Evolutionary conservation across 163 green algal genomes (phyloP), one percentile per base, ranked within the genome.

Genomic region (Chlamydomonas reinhardtii): DNA sequence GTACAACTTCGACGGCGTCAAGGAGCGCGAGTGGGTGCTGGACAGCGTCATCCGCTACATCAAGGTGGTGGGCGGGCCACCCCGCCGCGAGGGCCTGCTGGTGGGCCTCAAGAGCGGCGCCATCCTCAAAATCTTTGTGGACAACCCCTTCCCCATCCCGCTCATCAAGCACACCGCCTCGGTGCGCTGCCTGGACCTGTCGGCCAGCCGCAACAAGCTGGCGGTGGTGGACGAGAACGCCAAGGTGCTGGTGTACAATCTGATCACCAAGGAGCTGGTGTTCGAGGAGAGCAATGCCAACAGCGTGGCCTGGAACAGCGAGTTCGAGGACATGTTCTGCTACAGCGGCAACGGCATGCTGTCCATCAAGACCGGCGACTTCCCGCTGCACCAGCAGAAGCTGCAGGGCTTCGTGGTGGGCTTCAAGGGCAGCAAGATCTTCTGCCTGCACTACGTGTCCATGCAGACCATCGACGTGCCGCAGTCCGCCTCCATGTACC

Each of bases 241-340:
- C 2, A 86, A 88, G 16, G 87, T 97, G 62, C 82, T 94, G 17
- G 92, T 96, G 24, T 98, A 96, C 89, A 92, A 95, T 86, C 89
- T 97, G 75, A 88, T 91, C 72, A 96, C 93, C 56, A 95, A 96
- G 91, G 90, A 93, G 90, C 83, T 91, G 59, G 54, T 92, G 43
- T 93, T 93, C 78, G 88, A 94, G 84, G 89, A 93, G 61, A 86
- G 90, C 74, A 92, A 92, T 59, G 92, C 89, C 72, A 96, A 94
- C 88, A 95, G 93, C 65, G 95, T 96, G 54, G 92, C 94, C 11
- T 98, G 93, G 92, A 98, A 98, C 91, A 88, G 81, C 29, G 91
- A 96, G 59, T 96, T 95, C 82, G 96, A 97, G 81, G 94, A 97
- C 88, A 97, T 98, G 95, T 93, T 98, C 27, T 96, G 93, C 90